Evolutionary conservation across 2,329 filamentous ascomycete species (phyloP).

Genomic region (Fusarium keratoplasticum): DNA sequence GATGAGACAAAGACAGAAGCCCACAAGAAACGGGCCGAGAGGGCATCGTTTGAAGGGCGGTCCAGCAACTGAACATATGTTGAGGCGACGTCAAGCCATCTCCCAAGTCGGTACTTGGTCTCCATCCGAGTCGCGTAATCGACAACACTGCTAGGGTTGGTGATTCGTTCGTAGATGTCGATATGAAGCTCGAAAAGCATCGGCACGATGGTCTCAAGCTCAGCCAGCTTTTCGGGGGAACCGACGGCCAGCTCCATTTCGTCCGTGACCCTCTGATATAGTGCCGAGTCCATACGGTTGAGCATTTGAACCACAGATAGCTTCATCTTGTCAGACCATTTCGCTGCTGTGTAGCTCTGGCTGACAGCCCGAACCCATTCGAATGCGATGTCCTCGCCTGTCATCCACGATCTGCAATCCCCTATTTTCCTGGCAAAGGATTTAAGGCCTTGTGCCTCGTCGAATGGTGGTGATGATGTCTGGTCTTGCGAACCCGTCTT

Average conservation of each 20-base stretch:
- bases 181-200: slow-evolving; percentile 73
- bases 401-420: slow-evolving; percentile 58
- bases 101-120: slow-evolving; percentile 61
- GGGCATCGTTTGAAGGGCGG: slow-evolving; percentile 49
- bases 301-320: slow-evolving; percentile 67
- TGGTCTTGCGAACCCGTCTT: slow-evolving; percentile 66
- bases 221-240: slow-evolving; percentile 42
- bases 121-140: slow-evolving; percentile 61
- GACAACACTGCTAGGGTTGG: slow-evolving; percentile 66
- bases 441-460: slow-evolving; percentile 64
- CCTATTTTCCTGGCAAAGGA: slow-evolving; percentile 64
- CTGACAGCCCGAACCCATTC: slow-evolving; percentile 67
- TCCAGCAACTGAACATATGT: slow-evolving; percentile 55
- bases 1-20: slow-evolving; percentile 66
- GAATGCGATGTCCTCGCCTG: slow-evolving; percentile 67
- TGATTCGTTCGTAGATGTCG: slow-evolving; percentile 70
- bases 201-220: slow-evolving; percentile 60
- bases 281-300: slow-evolving; percentile 62
- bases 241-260: slow-evolving; percentile 52
- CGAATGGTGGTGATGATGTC: slow-evolving; percentile 59
- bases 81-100: slow-evolving; percentile 65
- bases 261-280: slow-evolving; percentile 60
- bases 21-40: slow-evolving; percentile 68
- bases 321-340: slow-evolving; percentile 71
- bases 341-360: slow-evolving; percentile 62